Evolutionary conservation across 768 basidiomycete species (phyloP), one percentile per base, ranked within the genome.

Genomic region (Lepiota venenata): DNA sequence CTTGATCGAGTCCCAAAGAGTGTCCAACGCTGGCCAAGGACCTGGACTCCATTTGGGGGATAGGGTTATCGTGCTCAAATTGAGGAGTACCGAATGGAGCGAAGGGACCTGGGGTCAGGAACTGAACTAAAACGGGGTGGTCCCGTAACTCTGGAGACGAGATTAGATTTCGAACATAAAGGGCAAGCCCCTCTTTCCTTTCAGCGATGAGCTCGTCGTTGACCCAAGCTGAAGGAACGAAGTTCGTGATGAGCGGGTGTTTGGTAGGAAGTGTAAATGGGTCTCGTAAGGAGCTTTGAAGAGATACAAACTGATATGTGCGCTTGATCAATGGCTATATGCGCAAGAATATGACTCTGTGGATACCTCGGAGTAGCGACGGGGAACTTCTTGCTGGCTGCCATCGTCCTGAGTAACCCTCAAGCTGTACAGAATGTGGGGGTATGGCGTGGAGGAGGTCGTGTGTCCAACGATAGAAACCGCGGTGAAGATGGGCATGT

Each of bases 201-300:
- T 80, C 79, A 0, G 71, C 63, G 49, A 83, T 79, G 36, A 82
- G 74, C 10, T 69, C 54, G 56, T 82, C 78, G 60, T 81, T 77
- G 14, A 77, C 67, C 80, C 82, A 82, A 2, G 77, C 77, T 1
- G 74, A 75, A 0, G 80, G 79, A 16, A 80, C 52, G 59, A 82
- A 77, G 1, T 70, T 71, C 8, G 75, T 79, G n/a, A 66, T 64
- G 5, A 82, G 64, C 18, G 76, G 66, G n/a, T 76, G 75, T 65
- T 79, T 81, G 3, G 80, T 77, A 10, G 82, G 80, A 9, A 83
- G 72, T 10, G 61, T 50, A 55, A 68, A 73, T 0, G 69, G 63
- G 55, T 77, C 73, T 41, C 67, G 65, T 22, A 80, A 63, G n/a
- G 66, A 60, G 65, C 64, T 61, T 58, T 79, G 75, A 44, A 80